Evolutionary conservation across 2,329 filamentous ascomycete genomes (phyloP).

Genomic region (Sphaceloma murrayae): DNA sequence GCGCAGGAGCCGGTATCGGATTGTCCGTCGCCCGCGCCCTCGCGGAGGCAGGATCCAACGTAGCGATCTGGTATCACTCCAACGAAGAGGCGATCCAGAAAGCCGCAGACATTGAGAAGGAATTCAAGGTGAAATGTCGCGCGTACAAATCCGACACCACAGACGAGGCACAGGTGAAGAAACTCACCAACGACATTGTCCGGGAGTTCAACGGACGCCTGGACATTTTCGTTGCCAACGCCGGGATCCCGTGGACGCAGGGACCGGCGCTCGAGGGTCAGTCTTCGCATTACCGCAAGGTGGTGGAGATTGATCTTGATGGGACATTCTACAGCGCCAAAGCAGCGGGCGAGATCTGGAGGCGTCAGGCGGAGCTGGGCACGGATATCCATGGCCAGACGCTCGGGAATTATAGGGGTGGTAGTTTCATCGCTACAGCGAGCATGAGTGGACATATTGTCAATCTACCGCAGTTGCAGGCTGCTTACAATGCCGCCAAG

Average conservation of each 20-base stretch:
- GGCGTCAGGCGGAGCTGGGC: conserved; percentile 58
- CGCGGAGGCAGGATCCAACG: conserved; percentile 35
- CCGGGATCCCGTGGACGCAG: conserved; percentile 64
- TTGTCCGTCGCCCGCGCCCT: conserved; percentile 27
- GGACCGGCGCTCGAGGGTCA: conserved; percentile 57
- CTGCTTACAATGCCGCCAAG: conserved; percentile 38
- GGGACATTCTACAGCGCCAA: conserved; percentile 69
- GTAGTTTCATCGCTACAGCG: conserved; percentile 58
- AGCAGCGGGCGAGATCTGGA: conserved; percentile 59
- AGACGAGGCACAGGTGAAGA: conserved; percentile 33
- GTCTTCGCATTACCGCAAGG: conserved; percentile 54
- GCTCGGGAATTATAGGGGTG: conserved; percentile 24
- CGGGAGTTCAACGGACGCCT: conserved; percentile 64
- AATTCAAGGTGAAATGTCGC: conserved; percentile 32
- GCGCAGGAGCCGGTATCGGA: conserved; percentile 30
- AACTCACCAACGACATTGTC: conserved; percentile 35
- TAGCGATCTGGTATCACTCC: conserved; percentile 38
- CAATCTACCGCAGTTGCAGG: conserved; percentile 66
- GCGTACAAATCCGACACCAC: conserved; percentile 43
- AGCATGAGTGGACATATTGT: conserved; percentile 71
- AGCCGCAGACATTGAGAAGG: conserved; percentile 27
- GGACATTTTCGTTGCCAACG: conserved; percentile 72
- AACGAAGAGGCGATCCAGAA: conserved; percentile 29
- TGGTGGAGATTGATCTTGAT: conserved; percentile 63
- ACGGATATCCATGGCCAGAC: conserved; percentile 43